Base-by-base conservation (phyloP, 495 filamentous ascomycete species). In the Oleoguttula mirabilis region DNA sequence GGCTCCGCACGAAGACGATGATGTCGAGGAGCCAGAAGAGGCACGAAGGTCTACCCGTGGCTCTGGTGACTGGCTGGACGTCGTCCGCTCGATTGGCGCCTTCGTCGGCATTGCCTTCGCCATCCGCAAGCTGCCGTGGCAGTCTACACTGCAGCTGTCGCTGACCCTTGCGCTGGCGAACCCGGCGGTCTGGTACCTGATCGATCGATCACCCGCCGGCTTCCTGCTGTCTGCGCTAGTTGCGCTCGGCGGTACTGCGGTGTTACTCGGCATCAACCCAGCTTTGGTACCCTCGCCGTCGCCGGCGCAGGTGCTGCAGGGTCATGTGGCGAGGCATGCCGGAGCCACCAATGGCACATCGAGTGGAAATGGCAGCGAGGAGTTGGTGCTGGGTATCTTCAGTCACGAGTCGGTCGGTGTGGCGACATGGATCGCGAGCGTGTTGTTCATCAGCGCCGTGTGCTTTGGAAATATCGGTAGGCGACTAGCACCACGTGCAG, bases 61-160 rank as follows among this genome's bases (percentile, higher is more conserved):
- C 16, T 35, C 33, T n/a, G 51, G 33, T 10, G 39, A 38, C 25
- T 95, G 85, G 88, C 77, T 78, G 30, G 73, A 81, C 22, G 81
- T 82, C 8, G 76, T 95, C 15, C 70, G 90, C 41, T 84, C 86
- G 46, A 77, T 96, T 31, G 92, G 90, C 27, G 87, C 85, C 12
- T 95, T 98, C 62, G 77, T 94, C 19, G 90, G 90, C 10, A 90
- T 98, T 60, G 87, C 86, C 15, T 96, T 94, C 66, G 90, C 90
- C 14, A 94, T 98, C 68, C 77, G 90, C 36, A 79, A 77, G 58
- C 75, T 92, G 16, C 83, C 84, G 10, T 98, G 90, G 90, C 70
- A 88, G 56, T 95, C 90, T 21, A 93, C 84, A 3, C 76, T 92
- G 6, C 90, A 98, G 62, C 79, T 88, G 35, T 94, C 90, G 2